Evolutionary conservation across 371 early-diverging fungal species (phyloP), one percentile per base, ranked within the genome.

Genomic region (Chytridium lagenaria): DNA sequence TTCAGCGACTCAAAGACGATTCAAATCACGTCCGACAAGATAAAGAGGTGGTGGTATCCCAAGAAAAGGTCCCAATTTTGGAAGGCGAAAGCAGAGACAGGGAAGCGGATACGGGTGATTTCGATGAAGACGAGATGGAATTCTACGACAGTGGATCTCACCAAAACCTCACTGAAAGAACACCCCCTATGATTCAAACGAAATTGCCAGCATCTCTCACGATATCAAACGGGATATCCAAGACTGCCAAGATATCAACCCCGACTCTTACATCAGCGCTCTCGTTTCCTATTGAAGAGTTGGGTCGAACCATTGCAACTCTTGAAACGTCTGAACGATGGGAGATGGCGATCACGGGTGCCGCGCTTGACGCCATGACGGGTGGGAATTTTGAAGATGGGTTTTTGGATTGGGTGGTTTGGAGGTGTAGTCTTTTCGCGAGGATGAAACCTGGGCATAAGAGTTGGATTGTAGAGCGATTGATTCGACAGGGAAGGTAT

Each of bases 361-460:
- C 61, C 15, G 84, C 84, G 2, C 72, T 83, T 15, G 76, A 82
- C 15, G 30, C 50, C 19, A 19, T 81, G 19, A 19, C 12, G 19
- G 44, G 44, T 44, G 69, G 69, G 12, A 69, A 63, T 10, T 37
- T 72, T 5, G 74, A 73, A 31, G 77, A 69, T 23, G 66, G 57
- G 40, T 70, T 73, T 33, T 26, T 77, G 52, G 70, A 72, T 28
- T 72, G 77, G 70, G 7, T 81, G 19, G 71, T 81, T 26, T 34
- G 40, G 57, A 59, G 68, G 39, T 70, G 76, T 7, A 15, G 72
- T 10, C 68, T 85, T 7, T 83, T 80, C 72, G 73, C 83, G 0
- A 31, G 83, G 23, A 71, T 75, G 50, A 80, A 77, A 63, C 85
- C 85, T 1, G 71, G 70, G 50, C 82, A 83, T 33, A 85, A 85